Evolutionary conservation across 176 grass and related monocot species (phyloP).

Genomic region (Triticum urartu): DNA sequence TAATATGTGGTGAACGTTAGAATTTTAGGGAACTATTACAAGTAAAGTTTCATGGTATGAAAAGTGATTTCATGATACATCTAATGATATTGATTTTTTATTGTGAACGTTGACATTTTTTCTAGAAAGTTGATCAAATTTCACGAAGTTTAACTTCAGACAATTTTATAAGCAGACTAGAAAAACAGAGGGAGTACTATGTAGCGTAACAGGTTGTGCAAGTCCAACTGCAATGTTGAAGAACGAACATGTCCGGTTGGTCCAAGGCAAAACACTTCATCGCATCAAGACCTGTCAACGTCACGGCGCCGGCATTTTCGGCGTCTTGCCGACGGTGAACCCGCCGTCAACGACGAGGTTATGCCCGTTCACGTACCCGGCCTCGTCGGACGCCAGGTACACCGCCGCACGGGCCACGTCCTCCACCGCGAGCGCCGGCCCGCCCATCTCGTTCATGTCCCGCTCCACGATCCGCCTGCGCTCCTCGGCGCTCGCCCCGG

Average conservation of each 20-base stretch:
- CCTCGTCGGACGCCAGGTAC: slow-evolving; percentile 57
- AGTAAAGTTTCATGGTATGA: no score
- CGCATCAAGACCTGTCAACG: background rate
- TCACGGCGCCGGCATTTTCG: background rate
- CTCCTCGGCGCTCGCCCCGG: background rate
- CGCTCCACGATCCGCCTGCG: slow-evolving; percentile 18
- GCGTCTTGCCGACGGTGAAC: slow-evolving; percentile 34
- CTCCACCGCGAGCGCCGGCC: slow-evolving; percentile 20
- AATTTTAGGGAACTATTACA: no score
- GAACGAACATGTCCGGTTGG: background rate
- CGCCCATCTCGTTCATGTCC: slow-evolving; percentile 27
- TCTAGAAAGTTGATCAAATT: no score
- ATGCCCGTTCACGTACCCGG: slow-evolving; percentile 55
- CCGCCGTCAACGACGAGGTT: slow-evolving; percentile 73
- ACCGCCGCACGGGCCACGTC: slow-evolving; percentile 54
- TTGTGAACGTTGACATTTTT: no score
- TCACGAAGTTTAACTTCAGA: no score
- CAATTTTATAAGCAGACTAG: no score
- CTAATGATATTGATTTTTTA: no score
- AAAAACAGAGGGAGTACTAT: no score
- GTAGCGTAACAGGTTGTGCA: background rate
- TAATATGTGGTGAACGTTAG: no score
- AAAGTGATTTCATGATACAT: no score
- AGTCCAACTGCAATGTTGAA: background rate
- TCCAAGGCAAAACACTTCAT: background rate